Conservation (phyloP, 2,329 filamentous ascomycete species). For the Trematosphaeria pertusa region DNA sequence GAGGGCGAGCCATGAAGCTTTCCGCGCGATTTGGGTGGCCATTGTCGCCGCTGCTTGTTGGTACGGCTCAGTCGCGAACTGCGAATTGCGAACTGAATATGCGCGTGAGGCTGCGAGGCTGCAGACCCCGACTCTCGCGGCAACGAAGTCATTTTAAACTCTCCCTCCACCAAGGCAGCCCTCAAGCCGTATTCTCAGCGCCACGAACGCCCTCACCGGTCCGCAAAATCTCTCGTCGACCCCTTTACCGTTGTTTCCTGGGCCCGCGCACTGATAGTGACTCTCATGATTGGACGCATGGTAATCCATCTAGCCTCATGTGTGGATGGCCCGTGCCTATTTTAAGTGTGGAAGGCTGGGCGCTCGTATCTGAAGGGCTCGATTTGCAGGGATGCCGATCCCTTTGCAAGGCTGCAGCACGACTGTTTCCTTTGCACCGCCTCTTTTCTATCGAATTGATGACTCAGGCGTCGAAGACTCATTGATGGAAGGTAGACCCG, state of each 20-base stretch:
- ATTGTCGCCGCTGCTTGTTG: constrained; percentile 16
- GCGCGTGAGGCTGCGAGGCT: constrained; percentile 16
- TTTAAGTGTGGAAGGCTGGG: constrained; percentile 11
- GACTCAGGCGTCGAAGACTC: no score
- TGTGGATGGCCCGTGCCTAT: constrained; percentile 8
- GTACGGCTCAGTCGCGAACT: constrained; percentile 5
- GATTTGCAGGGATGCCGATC: neutral
- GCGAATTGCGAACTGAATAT: neutral
- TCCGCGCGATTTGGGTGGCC: constrained; percentile 21
- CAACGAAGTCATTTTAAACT: constrained; percentile 29
- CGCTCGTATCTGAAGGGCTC: constrained; percentile 5
- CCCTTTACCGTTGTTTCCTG: constrained; percentile 6
- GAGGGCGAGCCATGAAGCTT: constrained; percentile 21
- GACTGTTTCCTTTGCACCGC: neutral
- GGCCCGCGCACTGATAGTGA: no score
- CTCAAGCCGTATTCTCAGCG: neutral
- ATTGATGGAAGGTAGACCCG: no score
- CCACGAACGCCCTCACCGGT: constrained; percentile 5
- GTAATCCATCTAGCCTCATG: neutral
- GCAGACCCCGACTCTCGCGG: constrained; percentile 16
- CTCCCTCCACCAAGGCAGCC: constrained; percentile 1
- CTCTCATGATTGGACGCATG: constrained; percentile 8
- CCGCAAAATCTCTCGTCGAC: neutral
- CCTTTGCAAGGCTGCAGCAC: constrained; percentile 1
- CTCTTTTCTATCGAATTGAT: neutral